phyloP scores from a whole-genome alignment of 345 rosid species.

The Anacardium occidentale region DNA sequence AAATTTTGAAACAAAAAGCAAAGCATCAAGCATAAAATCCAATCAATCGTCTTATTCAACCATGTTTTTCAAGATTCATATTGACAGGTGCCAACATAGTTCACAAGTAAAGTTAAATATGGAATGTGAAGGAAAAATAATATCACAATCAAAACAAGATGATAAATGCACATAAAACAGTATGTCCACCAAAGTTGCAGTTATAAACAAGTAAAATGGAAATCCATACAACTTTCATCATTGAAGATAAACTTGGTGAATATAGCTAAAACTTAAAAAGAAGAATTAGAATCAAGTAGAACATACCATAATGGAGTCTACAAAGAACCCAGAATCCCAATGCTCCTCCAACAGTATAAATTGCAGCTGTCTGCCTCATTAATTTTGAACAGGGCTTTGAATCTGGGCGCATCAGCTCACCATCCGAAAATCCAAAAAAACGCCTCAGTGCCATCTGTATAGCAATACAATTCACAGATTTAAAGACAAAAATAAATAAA shows the following conservation, averaged over 20 bases:
- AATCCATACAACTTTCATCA: no score
- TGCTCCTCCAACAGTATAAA: slow-evolving; percentile 73
- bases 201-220: neutral
- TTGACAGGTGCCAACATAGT: neutral
- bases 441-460: slow-evolving; percentile 61
- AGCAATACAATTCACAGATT: neutral
- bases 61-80: no score
- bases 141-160: neutral
- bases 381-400: slow-evolving; percentile 74
- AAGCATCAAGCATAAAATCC: neutral
- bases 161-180: neutral
- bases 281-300: slow-evolving; percentile 5
- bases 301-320: slow-evolving; percentile 68
- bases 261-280: neutral
- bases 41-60: neutral
- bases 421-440: slow-evolving; percentile 68
- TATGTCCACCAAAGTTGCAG: neutral
- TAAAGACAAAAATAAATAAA: neutral
- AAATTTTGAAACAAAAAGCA: neutral
- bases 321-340: slow-evolving; percentile 87
- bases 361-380: slow-evolving; percentile 76
- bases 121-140: neutral
- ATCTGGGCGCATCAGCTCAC: slow-evolving; percentile 79
- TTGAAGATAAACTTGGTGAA: neutral
- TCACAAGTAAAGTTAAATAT: neutral